Conservation (phyloP, 257 asterid species). For the Rehmannia glutinosa region DNA sequence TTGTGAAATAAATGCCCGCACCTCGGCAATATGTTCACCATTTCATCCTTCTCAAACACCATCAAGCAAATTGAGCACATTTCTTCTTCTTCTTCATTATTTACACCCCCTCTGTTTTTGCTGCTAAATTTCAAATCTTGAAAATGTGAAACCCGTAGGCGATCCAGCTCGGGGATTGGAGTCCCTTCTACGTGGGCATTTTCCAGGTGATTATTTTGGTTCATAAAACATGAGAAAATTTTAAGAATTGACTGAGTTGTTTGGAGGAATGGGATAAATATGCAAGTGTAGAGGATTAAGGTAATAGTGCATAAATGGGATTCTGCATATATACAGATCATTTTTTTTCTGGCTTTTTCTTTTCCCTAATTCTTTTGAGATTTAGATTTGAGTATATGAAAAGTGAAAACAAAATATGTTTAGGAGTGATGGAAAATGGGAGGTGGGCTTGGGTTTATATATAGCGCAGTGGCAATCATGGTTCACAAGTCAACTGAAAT, state of each 20-base stretch:
- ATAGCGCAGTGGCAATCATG: slow-evolving; percentile 18
- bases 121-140: slow-evolving; percentile 7
- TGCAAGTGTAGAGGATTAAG: slow-evolving; percentile 29
- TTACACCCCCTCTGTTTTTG: background rate
- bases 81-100: slow-evolving; percentile 25
- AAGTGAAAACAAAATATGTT: background rate
- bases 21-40: slow-evolving; percentile 42
- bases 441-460: slow-evolving; percentile 11
- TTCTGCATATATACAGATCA: slow-evolving; percentile 38
- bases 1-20: slow-evolving; percentile 59
- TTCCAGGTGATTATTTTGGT: slow-evolving; percentile 21
- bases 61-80: slow-evolving; percentile 55
- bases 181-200: background rate
- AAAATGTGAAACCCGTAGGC: slow-evolving; percentile 21
- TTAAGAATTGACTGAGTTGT: slow-evolving; percentile 9
- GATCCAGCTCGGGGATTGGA: slow-evolving; percentile 14
- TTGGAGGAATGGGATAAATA: slow-evolving; percentile 33
- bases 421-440: background rate
- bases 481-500: slow-evolving; percentile 30
- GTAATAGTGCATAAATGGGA: slow-evolving; percentile 28
- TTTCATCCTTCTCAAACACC: slow-evolving; percentile 42
- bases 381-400: slow-evolving; percentile 3
- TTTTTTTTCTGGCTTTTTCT: slow-evolving; percentile 1
- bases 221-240: slow-evolving; percentile 18
- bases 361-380: background rate